phyloP scores from a whole-genome alignment of 257 asterid species.

The Apocynum venetum region DNA sequence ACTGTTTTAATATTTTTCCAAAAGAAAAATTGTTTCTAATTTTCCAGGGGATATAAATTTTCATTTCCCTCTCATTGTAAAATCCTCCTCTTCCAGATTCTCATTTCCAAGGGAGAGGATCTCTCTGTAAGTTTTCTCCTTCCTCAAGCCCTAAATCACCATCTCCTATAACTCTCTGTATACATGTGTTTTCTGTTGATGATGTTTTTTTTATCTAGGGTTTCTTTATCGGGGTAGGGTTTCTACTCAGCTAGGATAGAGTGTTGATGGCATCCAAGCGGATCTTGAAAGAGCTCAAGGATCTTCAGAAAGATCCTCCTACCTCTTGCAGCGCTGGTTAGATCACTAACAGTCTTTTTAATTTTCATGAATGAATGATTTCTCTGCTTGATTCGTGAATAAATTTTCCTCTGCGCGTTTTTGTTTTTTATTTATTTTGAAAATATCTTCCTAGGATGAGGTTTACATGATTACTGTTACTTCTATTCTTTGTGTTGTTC shows the following conservation, averaged over 20 bases:
- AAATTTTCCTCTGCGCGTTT: background rate
- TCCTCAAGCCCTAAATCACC: background rate
- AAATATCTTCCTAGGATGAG: background rate
- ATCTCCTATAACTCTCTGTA: background rate
- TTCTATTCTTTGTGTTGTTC: background rate
- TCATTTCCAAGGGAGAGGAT: slow-evolving; percentile 5
- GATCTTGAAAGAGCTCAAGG: slow-evolving; percentile 38
- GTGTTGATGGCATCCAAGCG: slow-evolving; percentile 33
- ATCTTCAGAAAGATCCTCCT: slow-evolving; percentile 42
- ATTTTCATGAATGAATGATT: background rate
- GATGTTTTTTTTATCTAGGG: slow-evolving; percentile 17
- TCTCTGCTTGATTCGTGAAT: background rate
- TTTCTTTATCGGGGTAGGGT: slow-evolving; percentile 17
- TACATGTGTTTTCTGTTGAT: background rate
- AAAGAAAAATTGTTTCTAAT: background rate
- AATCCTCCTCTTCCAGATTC: slow-evolving; percentile 12
- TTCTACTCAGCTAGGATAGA: slow-evolving; percentile 4
- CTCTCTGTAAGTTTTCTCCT: slow-evolving; percentile 4
- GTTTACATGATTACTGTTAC: background rate
- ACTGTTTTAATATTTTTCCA: background rate
- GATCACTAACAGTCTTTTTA: background rate
- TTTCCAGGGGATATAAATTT: background rate
- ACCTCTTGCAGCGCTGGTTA: slow-evolving; percentile 38
- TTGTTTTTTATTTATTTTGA: background rate
- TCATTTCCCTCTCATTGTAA: background rate